Conservation (phyloP, 2,329 filamentous ascomycete species). For the Lachnellula occidentalis region DNA sequence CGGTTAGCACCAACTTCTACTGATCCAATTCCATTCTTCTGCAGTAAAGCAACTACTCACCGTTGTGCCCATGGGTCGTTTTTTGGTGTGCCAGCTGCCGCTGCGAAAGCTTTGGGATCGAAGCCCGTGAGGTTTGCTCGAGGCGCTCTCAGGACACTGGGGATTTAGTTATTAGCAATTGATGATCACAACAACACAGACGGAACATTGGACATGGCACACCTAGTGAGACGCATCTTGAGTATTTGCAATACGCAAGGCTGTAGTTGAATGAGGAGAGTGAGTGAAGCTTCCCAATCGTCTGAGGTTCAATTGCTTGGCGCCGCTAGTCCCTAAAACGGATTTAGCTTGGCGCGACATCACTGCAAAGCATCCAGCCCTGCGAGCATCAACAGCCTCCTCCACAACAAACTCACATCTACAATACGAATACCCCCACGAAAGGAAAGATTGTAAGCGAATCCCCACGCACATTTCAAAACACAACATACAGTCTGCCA, state of each 20-base stretch:
- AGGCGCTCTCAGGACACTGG: slow-evolving; percentile 32
- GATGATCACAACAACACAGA: background rate
- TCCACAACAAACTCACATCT: background rate
- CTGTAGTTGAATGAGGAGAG: slow-evolving; percentile 10
- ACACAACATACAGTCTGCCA: background rate
- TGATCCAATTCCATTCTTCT: background rate
- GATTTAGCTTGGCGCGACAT: background rate
- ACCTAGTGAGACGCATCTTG: slow-evolving; percentile 31
- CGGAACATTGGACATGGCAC: slow-evolving; percentile 2
- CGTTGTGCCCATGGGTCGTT: slow-evolving; percentile 61
- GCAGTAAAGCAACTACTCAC: slow-evolving; percentile 39
- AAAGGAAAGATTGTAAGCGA: background rate
- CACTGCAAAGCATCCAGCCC: background rate
- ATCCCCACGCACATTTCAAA: background rate
- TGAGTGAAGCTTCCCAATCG: background rate
- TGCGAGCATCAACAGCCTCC: background rate
- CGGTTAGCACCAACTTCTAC: slow-evolving; percentile 9
- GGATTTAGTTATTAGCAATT: slow-evolving; percentile 12
- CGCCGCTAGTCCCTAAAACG: slow-evolving; percentile 9
- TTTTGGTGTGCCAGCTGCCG: slow-evolving; percentile 56
- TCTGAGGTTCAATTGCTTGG: slow-evolving; percentile 9
- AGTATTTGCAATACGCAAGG: slow-evolving; percentile 13
- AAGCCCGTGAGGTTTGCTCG: slow-evolving; percentile 83
- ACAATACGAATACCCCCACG: background rate
- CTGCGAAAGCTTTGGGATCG: slow-evolving; percentile 74